phyloP scores from a whole-genome alignment of 495 filamentous ascomycete genomes.

The Viridothelium virens region DNA sequence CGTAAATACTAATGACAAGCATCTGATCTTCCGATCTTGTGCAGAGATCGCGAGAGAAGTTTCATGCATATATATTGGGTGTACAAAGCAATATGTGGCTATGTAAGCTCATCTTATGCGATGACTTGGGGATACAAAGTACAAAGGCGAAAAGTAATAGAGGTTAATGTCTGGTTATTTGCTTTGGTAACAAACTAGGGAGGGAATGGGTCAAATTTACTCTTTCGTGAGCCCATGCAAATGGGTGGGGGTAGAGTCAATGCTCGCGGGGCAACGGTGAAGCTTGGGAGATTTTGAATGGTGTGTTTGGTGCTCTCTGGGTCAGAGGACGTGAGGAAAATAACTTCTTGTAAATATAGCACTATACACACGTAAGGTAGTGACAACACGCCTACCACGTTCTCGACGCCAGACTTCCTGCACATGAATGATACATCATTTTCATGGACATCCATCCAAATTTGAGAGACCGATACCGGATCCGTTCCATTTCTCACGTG shows the following conservation, averaged over 20 bases:
- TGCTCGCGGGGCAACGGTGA: not conserved
- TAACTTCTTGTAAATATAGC: conserved; percentile 6
- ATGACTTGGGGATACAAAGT: not conserved
- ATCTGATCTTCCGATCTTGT: not conserved
- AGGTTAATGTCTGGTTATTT: conserved; percentile 8
- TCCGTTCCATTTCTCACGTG: not conserved
- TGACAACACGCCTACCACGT: not conserved
- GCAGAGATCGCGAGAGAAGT: not conserved
- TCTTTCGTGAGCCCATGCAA: not conserved
- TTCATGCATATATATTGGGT: not conserved
- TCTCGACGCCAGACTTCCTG: not conserved
- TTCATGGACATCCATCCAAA: not conserved
- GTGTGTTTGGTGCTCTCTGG: not conserved
- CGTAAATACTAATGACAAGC: not conserved
- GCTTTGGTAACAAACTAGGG: not conserved
- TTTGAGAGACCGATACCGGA: no score
- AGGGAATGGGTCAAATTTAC: not conserved
- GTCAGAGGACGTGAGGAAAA: not conserved
- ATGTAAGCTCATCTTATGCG: not conserved
- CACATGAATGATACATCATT: not conserved
- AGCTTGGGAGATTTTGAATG: not conserved
- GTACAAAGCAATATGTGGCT: not conserved
- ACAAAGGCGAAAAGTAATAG: not conserved
- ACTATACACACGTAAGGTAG: not conserved
- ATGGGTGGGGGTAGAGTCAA: not conserved